Base-by-base conservation (phyloP, 2,329 filamentous ascomycete genomes). In the Lasiodiplodia sp. region DNA sequence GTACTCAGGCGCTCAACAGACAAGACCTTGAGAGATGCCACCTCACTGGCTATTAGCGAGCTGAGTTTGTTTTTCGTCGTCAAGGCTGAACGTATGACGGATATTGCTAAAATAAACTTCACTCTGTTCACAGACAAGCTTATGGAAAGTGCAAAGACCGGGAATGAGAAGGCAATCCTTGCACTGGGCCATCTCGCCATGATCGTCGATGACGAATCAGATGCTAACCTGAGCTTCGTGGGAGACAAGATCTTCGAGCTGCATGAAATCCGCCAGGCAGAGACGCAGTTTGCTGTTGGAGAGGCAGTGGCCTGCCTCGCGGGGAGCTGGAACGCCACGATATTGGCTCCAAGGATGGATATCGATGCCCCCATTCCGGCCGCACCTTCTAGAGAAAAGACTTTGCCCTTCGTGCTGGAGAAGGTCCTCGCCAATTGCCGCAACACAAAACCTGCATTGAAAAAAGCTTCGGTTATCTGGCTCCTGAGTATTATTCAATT, bases 381-480 rank as follows among this genome's bases (percentile, higher is more conserved):
- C 18, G 77, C 77, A 10, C 77, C 78, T 23, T 74, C 71, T 31
- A 77, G 78, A 65, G 70, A 71, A 69, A 74, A 78, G 85, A 64
- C 81, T 91, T 70, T 80, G 31, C 81, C 81, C 10, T 79, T 82
- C 0, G 84, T 92, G 1, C 82, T 97, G 5, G 87, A 92, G 69
- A 94, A 91, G 75, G 86, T 96, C 2, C 84, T 98, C 57, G 82
- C 83, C 2, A 91, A 96, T 74, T 96, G 92, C 81, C 91, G 91
- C 74, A 89, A 91, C 10, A 93, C 93, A 0, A 97, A 97, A 75
- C 96, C 96, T 0, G 92, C 94, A 0, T 83, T 97, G 4, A 90
- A 94, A 73, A 97, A 97, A 77, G 94, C 95, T 3, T 95, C 94
- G 0, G 94, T 94, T 0, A 97, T 99, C 73, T 98, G 96, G 96